A percentile compares a stretch with the other conserved stretches of the same genome.
These are phyloP conservation scores for Mesembryanthemum crystallinum DNA, from an alignment of 148 eudicot species.

Conservation along the genomic window DNA sequence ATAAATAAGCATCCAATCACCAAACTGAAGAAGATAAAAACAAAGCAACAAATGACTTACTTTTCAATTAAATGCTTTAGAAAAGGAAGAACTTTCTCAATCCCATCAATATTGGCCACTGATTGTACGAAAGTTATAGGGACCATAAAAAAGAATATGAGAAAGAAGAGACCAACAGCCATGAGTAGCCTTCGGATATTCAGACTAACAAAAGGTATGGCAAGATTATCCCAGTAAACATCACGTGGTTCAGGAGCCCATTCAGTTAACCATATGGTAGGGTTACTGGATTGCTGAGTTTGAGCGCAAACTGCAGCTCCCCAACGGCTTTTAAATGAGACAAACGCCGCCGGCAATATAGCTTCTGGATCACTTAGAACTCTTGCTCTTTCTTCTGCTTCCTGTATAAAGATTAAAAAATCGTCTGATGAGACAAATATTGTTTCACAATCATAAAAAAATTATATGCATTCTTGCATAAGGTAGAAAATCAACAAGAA, in stretches of 20 bases:
- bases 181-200: conserved; percentile 64
- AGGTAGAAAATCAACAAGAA: no score
- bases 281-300: conserved; percentile 85
- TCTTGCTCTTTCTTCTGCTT: conserved; percentile 65
- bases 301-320: conserved; percentile 99
- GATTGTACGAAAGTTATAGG: conserved; percentile 94
- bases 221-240: conserved; percentile 85
- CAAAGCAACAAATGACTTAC: conserved; percentile 43
- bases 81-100: conserved; percentile 82
- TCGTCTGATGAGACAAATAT: not conserved
- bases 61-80: conserved; percentile 47
- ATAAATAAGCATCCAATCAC: not conserved
- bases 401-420: conserved; percentile 38
- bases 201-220: conserved; percentile 82
- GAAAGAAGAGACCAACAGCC: conserved; percentile 75
- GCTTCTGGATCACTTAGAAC: conserved; percentile 71
- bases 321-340: conserved; percentile 88
- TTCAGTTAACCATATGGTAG: conserved; percentile 85
- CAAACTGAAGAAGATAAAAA: not conserved
- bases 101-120: conserved; percentile 81
- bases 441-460: not conserved
- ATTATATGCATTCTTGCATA: no score
- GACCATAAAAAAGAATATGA: conserved; percentile 88
- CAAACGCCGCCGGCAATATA: conserved; percentile 92
- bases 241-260: conserved; percentile 99